phyloP scores from a whole-genome alignment of 352 stramenopile genomes.

The Pythium sukuiense region DNA sequence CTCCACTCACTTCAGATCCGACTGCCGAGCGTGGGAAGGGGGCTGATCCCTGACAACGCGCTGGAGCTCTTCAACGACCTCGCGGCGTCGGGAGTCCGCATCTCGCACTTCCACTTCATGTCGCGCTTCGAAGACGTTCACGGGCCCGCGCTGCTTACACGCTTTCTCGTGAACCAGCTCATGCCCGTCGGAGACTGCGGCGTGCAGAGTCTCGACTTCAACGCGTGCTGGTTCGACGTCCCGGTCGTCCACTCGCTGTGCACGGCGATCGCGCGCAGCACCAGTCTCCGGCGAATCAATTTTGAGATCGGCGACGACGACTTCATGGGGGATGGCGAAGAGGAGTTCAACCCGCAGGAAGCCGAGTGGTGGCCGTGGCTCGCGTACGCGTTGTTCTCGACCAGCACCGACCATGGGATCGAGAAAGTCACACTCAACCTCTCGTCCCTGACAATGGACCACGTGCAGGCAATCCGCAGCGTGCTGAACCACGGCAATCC shows the following conservation, averaged over 20 bases:
- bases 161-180: conserved; percentile 16
- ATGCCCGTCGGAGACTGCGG: conserved; percentile 10
- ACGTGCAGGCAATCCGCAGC: conserved; percentile 9
- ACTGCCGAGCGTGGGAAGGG: too few relatives aligned
- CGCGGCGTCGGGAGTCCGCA: too few relatives aligned
- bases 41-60: too few relatives aligned
- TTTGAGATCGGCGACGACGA: neutral
- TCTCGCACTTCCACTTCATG: neutral
- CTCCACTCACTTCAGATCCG: too few relatives aligned
- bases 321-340: neutral
- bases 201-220: conserved; percentile 7
- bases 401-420: conserved; percentile 10
- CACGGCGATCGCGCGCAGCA: conserved; percentile 21
- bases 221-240: conserved; percentile 10
- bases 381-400: conserved; percentile 19
- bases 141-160: neutral
- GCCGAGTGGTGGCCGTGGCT: conserved; percentile 24
- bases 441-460: neutral
- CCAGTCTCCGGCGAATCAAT: conserved; percentile 9
- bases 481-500: conserved; percentile 9
- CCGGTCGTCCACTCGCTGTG: conserved; percentile 11
- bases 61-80: too few relatives aligned
- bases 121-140: neutral
- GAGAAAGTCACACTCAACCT: conserved; percentile 6
- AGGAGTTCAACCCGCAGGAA: neutral